Evolutionary conservation across 495 filamentous ascomycete species (phyloP), one percentile per base, ranked within the genome.

Genomic region (Aspergillus leporis): DNA sequence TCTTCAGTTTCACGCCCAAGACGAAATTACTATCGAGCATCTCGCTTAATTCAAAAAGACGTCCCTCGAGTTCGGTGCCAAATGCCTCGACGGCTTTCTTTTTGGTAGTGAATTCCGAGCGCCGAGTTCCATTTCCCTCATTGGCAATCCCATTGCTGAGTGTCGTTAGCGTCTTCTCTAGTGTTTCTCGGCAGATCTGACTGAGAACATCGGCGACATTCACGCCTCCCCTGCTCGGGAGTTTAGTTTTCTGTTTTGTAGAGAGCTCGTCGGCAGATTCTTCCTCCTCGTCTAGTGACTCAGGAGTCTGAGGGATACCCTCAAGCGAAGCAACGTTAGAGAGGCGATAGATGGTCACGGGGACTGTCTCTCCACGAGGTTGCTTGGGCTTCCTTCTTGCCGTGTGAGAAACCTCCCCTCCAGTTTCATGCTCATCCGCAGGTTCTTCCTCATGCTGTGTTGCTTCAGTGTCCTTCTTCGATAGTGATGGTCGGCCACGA

Each of bases 201-300:
- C 81, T 77, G 10, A 90, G 67, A 0, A 90, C 88, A 51, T 91
- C 88, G 18, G 89, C 78, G 1, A 83, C 75, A 60, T 90, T 90
- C 56, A 89, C 86, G 30, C 85, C 87, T 25, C 78, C 78, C n/a
- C 83, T 81, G 59, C 77, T 85, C 12, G 82, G 74, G 13, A 77
- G 64, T 38, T 73, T 76, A 19, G 68, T 64, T 43, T 71, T 68
- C 53, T 72, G 67, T 32, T 54, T 59, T 10, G 61, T 61, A 0
- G 70, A 66, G 22, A 70, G 58, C 51, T 76, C 73, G 46, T 78
- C 78, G 6, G 70, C 48, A 10, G 74, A 67, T 34, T 68, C 70
- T 18, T 68, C 72, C 16, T 70, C 69, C 30, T 72, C 71, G 12
- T 68, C 69, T 4, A 66, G 67, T 25, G 68, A 66, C 5, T 55